These are phyloP conservation scores for Malbranchea cinnamomea DNA, from an alignment of 2,329 filamentous ascomycete species.

Conservation along the genomic window DNA sequence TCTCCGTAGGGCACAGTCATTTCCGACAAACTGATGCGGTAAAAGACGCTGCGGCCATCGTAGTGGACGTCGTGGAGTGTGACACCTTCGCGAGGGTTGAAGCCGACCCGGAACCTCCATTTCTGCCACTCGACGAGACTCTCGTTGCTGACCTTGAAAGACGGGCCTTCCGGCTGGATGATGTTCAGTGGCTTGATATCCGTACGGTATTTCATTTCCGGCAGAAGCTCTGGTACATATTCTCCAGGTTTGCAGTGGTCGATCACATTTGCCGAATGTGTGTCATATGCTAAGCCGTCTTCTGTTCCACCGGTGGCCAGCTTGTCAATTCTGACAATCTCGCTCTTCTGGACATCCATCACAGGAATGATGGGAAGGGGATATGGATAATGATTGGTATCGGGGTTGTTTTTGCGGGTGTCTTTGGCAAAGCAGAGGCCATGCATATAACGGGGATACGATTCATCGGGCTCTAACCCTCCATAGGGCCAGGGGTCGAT, in stretches of 20 bases:
- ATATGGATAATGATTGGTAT: slow-evolving; percentile 49
- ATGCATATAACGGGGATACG: slow-evolving; percentile 38
- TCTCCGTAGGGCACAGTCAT: slow-evolving; percentile 54
- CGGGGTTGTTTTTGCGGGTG: slow-evolving; percentile 31
- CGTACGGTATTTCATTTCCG: slow-evolving; percentile 33
- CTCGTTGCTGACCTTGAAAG: slow-evolving; percentile 41
- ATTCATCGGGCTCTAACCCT: slow-evolving; percentile 33
- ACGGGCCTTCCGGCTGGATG: slow-evolving; percentile 50
- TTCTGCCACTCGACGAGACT: slow-evolving; percentile 45
- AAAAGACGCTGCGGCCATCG: slow-evolving; percentile 46
- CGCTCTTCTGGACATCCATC: slow-evolving; percentile 41
- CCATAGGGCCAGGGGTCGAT: slow-evolving; percentile 45
- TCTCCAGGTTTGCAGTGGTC: slow-evolving; percentile 38
- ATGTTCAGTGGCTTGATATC: slow-evolving; percentile 54
- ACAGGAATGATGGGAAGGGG: slow-evolving; percentile 46
- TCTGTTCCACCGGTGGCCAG: slow-evolving; percentile 37
- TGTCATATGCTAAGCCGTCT: slow-evolving; percentile 32
- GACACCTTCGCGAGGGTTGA: slow-evolving; percentile 53
- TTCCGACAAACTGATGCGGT: slow-evolving; percentile 50
- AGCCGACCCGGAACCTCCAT: slow-evolving; percentile 52
- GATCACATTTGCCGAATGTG: slow-evolving; percentile 33
- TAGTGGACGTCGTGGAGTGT: slow-evolving; percentile 53
- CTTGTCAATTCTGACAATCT: slow-evolving; percentile 43
- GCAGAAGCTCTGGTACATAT: slow-evolving; percentile 37
- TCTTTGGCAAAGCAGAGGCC: slow-evolving; percentile 39